Base-by-base conservation (phyloP, 805 yeast species). In the Starmerella apis region DNA sequence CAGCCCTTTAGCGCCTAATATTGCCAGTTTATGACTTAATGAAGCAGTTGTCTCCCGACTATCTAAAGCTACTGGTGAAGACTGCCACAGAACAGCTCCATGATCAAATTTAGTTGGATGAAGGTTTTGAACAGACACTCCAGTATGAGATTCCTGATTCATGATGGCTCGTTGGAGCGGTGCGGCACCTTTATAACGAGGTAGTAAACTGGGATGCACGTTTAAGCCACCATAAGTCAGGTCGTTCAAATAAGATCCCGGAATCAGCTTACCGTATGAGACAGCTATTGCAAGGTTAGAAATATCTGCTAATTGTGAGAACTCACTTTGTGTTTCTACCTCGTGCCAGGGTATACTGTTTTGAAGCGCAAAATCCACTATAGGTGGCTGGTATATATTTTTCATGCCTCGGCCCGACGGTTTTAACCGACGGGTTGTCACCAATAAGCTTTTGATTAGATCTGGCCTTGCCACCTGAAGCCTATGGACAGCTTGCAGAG, bases 201-300 rank as follows among this genome's bases (percentile, higher is more conserved):
- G 98, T 8, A 92, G 71, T 6, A 87, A 63, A 0, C 96, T 86
- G 0, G 98, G 98, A 63, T 92, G 98, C 0, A 92, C 86, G 61
- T 92, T 92, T 24, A 92, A 62, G 0, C 96, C 94, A 3, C 88
- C 86, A 60, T 64, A 77, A 11, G 64, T 63, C 19, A 80, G 66
- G 0, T 63, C 45, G 0, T 60, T 45, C 1, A 92, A 64, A 55
- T 86, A 77, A 1, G 63, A 51, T 0, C 66, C 67, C 0, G 97
- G 96, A 3, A 92, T 86, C 41, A 90, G 68, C 46, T 72, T 72
- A 0, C 97, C 98, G 63, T 79, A 92, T 0, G 96, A 86, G 1
- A 87, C 96, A 0, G 97, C 96, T n/a, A 92, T 71, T 0, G 87
- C 81, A 56, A 87, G 62, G 54, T 83, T 76, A 11, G 44, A 18